phyloP scores from a whole-genome alignment of 2,329 filamentous ascomycete species.

The Ilyonectria sp. region DNA sequence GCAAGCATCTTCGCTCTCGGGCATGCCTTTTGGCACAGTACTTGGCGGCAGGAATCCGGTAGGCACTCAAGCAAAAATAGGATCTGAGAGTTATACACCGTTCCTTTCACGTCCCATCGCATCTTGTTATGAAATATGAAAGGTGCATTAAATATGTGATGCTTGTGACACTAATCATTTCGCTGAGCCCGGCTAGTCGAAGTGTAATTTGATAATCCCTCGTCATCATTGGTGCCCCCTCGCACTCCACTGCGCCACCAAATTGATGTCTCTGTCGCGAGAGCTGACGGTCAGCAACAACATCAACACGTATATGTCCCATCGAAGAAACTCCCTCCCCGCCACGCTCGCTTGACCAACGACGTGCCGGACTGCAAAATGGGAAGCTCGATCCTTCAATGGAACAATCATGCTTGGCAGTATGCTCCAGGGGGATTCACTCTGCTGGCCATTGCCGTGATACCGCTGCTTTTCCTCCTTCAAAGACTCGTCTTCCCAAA shows the following conservation, averaged over 20 bases:
- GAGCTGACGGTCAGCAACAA: background rate
- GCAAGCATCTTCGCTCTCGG: no score
- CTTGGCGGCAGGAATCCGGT: no score
- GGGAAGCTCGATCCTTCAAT: background rate
- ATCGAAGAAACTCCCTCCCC: background rate
- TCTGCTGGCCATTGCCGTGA: background rate
- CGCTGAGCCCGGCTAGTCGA: no score
- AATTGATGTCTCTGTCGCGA: background rate
- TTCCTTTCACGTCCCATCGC: no score
- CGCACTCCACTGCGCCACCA: background rate
- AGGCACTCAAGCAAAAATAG: no score
- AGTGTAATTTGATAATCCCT: background rate
- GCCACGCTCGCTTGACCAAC: background rate
- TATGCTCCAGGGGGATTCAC: background rate
- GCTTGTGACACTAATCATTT: no score
- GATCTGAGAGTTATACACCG: no score
- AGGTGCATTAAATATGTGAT: no score
- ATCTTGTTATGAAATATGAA: no score
- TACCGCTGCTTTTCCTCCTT: background rate
- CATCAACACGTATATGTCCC: background rate
- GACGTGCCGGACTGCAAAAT: background rate
- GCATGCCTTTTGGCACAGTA: no score
- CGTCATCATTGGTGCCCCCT: background rate
- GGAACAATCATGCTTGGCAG: background rate
- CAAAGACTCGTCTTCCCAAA: conserved; percentile 10